Conservation (phyloP, 2,329 filamentous ascomycete species). For the Arthrinium phaeospermum region DNA sequence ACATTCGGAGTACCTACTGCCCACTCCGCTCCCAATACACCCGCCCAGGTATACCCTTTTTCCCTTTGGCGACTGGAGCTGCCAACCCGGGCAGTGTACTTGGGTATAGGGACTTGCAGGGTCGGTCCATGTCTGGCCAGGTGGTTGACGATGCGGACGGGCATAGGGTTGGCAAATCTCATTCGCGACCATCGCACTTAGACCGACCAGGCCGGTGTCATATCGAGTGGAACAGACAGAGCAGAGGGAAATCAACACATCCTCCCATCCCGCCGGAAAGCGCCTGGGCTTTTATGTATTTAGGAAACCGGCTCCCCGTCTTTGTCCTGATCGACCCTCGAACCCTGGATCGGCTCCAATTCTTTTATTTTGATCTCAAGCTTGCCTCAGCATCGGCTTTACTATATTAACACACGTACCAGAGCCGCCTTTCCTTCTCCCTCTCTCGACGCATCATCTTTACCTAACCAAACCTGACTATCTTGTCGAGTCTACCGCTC, state of each 20-base stretch:
- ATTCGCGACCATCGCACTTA: slow-evolving; percentile 14
- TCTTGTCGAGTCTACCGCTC: background rate
- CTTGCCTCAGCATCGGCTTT: background rate
- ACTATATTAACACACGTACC: background rate
- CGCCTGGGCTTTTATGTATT: slow-evolving; percentile 4
- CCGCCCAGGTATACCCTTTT: background rate
- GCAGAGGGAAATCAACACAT: background rate
- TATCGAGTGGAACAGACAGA: slow-evolving; percentile 4
- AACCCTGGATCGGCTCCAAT: background rate
- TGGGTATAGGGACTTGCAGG: background rate
- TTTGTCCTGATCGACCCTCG: background rate
- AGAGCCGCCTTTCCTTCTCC: slow-evolving; percentile 11
- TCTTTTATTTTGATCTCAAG: background rate
- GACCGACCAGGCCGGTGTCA: background rate
- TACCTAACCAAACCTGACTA: background rate
- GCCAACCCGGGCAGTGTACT: background rate
- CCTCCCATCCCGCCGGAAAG: slow-evolving; percentile 6
- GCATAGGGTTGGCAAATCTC: slow-evolving; percentile 12
- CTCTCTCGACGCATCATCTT: background rate
- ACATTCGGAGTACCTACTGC: background rate
- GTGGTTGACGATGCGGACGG: background rate
- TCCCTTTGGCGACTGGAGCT: background rate
- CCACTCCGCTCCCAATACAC: background rate
- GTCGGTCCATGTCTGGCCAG: background rate
- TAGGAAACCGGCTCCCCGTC: background rate